Evolutionary conservation across 2,329 filamentous ascomycete genomes (phyloP).

Genomic region (Fusarium poae): DNA sequence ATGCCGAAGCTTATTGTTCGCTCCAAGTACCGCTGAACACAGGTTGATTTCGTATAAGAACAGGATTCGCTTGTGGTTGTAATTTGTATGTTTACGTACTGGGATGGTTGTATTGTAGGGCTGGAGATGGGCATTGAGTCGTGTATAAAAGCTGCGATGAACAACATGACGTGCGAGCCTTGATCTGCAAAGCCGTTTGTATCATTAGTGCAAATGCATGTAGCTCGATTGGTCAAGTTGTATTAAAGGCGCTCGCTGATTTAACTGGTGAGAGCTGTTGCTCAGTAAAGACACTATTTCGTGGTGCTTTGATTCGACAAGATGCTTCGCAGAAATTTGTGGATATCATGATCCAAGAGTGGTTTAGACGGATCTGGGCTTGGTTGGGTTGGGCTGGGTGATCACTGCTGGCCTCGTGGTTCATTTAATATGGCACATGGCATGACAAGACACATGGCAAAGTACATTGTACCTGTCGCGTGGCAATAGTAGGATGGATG

Average conservation of each 20-base stretch:
- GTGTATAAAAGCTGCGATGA: neutral
- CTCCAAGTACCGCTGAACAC: constrained; percentile 35
- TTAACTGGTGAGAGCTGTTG: constrained; percentile 4
- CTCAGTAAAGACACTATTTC: constrained; percentile 15
- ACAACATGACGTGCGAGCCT: constrained; percentile 9
- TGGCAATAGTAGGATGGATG: constrained; percentile 17
- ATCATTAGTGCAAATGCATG: neutral
- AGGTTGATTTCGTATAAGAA: constrained; percentile 2
- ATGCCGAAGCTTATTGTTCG: constrained; percentile 20
- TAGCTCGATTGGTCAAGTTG: neutral
- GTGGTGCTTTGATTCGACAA: constrained; percentile 8
- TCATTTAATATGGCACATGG: constrained; percentile 8
- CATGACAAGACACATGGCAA: constrained; percentile 47
- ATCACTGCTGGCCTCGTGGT: constrained; percentile 41
- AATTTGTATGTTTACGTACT: neutral
- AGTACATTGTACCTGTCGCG: constrained; percentile 45
- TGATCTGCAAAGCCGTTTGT: constrained; percentile 2
- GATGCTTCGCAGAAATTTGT: constrained; percentile 34
- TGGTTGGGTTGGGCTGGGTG: too few species aligned
- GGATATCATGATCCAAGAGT: constrained; percentile 39
- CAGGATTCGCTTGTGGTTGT: constrained; percentile 1
- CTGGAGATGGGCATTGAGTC: constrained; percentile 23
- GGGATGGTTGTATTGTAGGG: constrained; percentile 27
- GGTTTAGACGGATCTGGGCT: constrained; percentile 45
- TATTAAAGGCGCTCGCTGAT: neutral